Evolutionary conservation across 148 eudicot species (phyloP).

Genomic region (Vaccinium vitisidaea): DNA sequence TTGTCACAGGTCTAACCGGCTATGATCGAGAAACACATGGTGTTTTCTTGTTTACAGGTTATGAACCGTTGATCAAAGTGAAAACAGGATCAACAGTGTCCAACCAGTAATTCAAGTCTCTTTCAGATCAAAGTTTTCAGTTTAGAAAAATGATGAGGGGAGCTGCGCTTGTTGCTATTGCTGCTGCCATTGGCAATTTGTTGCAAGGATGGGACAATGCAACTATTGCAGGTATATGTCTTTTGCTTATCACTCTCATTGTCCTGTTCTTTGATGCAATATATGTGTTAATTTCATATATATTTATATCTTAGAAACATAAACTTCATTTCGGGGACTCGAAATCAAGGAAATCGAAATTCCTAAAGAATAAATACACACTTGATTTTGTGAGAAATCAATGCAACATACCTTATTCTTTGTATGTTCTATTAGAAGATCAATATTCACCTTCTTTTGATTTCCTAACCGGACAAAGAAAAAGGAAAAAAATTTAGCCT

Average conservation of each 20-base stretch:
- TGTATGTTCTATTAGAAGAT: too few species aligned
- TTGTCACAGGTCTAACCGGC: neutral
- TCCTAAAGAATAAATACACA: too few species aligned
- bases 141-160: conserved; percentile 54
- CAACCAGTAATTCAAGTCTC: neutral
- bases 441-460: too few species aligned
- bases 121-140: conserved; percentile 18
- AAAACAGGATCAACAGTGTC: neutral
- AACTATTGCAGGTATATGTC: conserved; percentile 79
- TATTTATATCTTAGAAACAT: too few species aligned
- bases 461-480: neutral
- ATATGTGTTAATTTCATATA: neutral
- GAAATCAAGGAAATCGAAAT: too few species aligned
- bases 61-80: neutral
- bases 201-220: conserved; percentile 99
- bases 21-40: neutral
- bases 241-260: neutral
- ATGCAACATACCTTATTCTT: neutral
- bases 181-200: conserved; percentile 91
- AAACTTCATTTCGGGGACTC: neutral
- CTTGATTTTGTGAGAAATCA: too few species aligned
- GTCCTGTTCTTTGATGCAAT: neutral
- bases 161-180: conserved; percentile 78
- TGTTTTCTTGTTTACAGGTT: neutral
- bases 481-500: neutral